Evolutionary conservation across 2,329 filamentous ascomycete species (phyloP).

Genomic region (Clarireedia sp.): DNA sequence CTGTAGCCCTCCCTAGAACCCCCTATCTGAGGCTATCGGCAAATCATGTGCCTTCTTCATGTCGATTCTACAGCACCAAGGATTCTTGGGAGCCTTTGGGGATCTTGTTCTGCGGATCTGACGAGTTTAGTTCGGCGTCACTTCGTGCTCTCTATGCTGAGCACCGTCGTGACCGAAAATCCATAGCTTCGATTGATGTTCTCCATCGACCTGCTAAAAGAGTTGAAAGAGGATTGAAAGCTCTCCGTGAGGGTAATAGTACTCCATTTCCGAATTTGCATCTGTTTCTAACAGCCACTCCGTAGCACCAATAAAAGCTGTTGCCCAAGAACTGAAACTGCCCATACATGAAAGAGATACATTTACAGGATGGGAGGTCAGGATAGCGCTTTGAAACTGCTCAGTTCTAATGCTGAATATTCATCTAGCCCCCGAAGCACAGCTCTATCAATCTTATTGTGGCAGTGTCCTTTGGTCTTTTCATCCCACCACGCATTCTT

Average conservation of each 20-base stretch:
- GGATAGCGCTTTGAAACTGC: slow-evolving; percentile 20
- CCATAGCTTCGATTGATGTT: slow-evolving; percentile 75
- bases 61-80: slow-evolving; percentile 11
- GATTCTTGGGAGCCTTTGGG: slow-evolving; percentile 49
- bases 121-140: slow-evolving; percentile 77
- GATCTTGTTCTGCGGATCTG: slow-evolving; percentile 91
- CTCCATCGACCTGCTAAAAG: slow-evolving; percentile 72
- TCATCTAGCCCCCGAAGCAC: slow-evolving; percentile 42
- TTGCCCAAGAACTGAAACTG: slow-evolving; percentile 57
- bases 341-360: slow-evolving; percentile 69
- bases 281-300: background rate
- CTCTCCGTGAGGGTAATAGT: slow-evolving; percentile 25
- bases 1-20: background rate
- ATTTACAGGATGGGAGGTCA: slow-evolving; percentile 73
- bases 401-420: background rate
- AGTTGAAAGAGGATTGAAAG: slow-evolving; percentile 67
- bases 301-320: slow-evolving; percentile 63
- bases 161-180: slow-evolving; percentile 39
- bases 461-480: slow-evolving; percentile 88
- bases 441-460: slow-evolving; percentile 66
- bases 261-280: background rate
- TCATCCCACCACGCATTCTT: slow-evolving; percentile 74
- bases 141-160: slow-evolving; percentile 61
- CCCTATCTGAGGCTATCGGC: background rate
- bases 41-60: background rate